Conservation (phyloP, 495 filamentous ascomycete genomes). For the Parachaetomium inaequale region DNA sequence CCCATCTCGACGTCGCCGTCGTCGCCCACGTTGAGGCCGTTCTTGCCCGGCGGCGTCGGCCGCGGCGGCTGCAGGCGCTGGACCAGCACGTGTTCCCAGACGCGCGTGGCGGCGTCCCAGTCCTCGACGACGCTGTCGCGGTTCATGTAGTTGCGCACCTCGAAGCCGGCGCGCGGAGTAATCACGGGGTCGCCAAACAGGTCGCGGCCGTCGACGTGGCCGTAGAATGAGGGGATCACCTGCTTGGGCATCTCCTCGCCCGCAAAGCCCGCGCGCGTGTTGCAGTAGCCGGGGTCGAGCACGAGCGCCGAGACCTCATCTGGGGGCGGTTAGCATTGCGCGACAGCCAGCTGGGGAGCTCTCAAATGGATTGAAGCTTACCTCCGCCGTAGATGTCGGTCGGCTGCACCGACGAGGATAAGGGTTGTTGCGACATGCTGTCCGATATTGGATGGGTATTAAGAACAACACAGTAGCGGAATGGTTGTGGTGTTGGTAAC, state of each 20-base stretch:
- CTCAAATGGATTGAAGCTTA: constrained; percentile 44
- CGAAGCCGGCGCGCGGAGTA: constrained; percentile 66
- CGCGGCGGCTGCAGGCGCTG: constrained; percentile 71
- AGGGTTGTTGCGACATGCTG: constrained; percentile 35
- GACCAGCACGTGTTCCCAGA: constrained; percentile 77
- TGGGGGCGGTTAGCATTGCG: constrained; percentile 34
- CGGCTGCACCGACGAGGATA: constrained; percentile 45
- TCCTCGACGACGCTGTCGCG: constrained; percentile 90
- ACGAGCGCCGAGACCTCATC: constrained; percentile 97
- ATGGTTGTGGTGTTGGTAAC: too few relatives aligned
- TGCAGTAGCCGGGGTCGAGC: constrained; percentile 88
- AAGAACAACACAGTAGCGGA: neutral
- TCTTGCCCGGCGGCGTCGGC: constrained; percentile 61
- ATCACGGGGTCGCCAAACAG: constrained; percentile 86
- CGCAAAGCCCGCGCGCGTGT: constrained; percentile 89
- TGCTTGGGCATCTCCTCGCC: constrained; percentile 97
- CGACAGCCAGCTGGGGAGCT: neutral
- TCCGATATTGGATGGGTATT: neutral
- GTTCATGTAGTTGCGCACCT: constrained; percentile 85
- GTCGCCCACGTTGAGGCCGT: constrained; percentile 59
- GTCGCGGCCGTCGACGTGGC: constrained; percentile 51
- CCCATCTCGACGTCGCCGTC: constrained; percentile 51
- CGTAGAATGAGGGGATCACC: constrained; percentile 82
- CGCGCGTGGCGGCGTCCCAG: constrained; percentile 84
- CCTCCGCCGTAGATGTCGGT: constrained; percentile 79